Conservation (phyloP, 177 flowering plant genomes). For the Vitis hybrid region DNA sequence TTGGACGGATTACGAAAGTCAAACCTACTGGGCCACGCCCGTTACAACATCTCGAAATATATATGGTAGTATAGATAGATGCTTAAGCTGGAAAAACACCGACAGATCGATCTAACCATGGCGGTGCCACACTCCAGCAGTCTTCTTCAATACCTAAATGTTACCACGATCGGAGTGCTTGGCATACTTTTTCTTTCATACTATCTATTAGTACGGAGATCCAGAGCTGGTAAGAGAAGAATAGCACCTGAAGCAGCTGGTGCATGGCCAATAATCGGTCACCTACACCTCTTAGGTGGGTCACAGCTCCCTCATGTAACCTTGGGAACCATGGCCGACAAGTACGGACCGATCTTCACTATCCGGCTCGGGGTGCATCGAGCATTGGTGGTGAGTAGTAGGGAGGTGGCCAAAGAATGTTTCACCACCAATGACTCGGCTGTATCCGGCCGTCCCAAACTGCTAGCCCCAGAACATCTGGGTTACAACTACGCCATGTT, state of each 20-base stretch:
- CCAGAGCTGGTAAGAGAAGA: no score
- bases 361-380: slow-evolving; percentile 4
- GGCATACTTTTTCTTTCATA: no score
- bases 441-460: slow-evolving; percentile 6
- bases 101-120: no score
- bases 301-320: slow-evolving; percentile 2
- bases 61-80: no score
- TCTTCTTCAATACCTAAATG: no score
- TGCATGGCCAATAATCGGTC: slow-evolving; percentile 6
- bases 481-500: slow-evolving; percentile 17
- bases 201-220: no score
- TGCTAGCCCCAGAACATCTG: background rate
- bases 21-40: no score
- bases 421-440: background rate
- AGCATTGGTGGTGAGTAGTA: slow-evolving; percentile 3
- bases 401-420: slow-evolving; percentile 9
- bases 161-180: no score
- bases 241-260: background rate
- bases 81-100: no score
- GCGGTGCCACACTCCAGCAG: no score
- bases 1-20: no score
- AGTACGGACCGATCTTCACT: slow-evolving; percentile 12
- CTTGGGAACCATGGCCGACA: slow-evolving; percentile 10
- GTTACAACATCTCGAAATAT: no score
- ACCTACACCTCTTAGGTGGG: slow-evolving; percentile 1